phyloP scores from a whole-genome alignment of 306 rosid genomes.

The Cucurbita maxima region DNA sequence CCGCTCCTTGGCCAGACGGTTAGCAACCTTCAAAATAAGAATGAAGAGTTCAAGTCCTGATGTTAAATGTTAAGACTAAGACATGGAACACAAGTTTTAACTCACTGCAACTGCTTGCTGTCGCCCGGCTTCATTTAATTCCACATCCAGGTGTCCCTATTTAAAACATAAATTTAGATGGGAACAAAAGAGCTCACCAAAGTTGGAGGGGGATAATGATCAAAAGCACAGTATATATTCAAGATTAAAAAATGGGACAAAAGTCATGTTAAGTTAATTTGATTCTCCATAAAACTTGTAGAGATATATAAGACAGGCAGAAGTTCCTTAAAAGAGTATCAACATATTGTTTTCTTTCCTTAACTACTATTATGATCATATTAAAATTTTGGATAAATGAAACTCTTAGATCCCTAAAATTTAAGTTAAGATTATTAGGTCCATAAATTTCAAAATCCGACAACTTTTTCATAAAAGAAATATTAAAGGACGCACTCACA shows the following conservation, averaged over 20 bases:
- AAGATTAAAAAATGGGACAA: not conserved
- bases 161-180: slow-evolving; percentile 11
- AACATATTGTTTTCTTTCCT: not conserved
- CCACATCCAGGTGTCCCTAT: slow-evolving; percentile 86
- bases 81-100: slow-evolving; percentile 5
- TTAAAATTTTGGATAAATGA: not conserved
- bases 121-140: slow-evolving; percentile 81
- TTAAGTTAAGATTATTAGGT: not conserved
- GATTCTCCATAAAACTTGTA: not conserved
- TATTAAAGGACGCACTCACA: not conserved
- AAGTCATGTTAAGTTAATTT: not conserved
- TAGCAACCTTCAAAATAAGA: slow-evolving; percentile 53
- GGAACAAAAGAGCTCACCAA: not conserved
- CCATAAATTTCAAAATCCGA: not conserved
- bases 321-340: not conserved
- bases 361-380: not conserved
- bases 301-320: not conserved
- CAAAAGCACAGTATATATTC: slow-evolving; percentile 1
- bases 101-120: slow-evolving; percentile 74
- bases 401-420: not conserved
- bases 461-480: too few species aligned
- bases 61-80: slow-evolving; percentile 1
- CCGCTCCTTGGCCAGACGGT: slow-evolving; percentile 57
- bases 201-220: slow-evolving; percentile 6
- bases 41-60: not conserved